A percentile compares a stretch with the other conserved stretches of the same genome.
phyloP scores from a whole-genome alignment of 1,139 yeast species.

The Taphrina wiesneri region DNA sequence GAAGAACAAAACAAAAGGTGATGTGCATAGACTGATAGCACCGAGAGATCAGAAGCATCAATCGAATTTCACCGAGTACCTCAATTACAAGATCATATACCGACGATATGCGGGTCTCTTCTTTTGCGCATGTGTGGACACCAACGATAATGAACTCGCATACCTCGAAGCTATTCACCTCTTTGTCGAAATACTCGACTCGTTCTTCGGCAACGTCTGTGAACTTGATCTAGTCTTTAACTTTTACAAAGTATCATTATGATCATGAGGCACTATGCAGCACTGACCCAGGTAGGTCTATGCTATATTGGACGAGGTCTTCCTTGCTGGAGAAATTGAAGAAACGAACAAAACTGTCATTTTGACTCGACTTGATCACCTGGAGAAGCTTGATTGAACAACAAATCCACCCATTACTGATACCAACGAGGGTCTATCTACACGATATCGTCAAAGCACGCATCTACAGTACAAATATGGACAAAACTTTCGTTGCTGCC shows the following conservation, averaged over 20 bases:
- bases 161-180: conserved; percentile 83
- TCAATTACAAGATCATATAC: conserved; percentile 70
- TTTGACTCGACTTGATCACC: conserved; percentile 54
- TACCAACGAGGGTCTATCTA: too few relatives aligned
- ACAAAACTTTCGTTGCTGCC: neutral
- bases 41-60: conserved; percentile 83
- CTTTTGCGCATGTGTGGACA: conserved; percentile 76
- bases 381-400: conserved; percentile 45
- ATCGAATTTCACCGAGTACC: conserved; percentile 75
- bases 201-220: conserved; percentile 86
- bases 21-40: conserved; percentile 78
- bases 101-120: conserved; percentile 89
- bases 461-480: neutral
- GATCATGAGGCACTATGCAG: neutral
- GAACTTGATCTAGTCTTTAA: conserved; percentile 87
- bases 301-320: conserved; percentile 70
- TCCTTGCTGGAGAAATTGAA: conserved; percentile 75
- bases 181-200: conserved; percentile 83
- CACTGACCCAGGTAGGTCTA: conserved; percentile 49
- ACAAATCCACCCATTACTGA: too few relatives aligned
- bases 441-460: neutral
- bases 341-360: conserved; percentile 66
- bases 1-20: conserved; percentile 56
- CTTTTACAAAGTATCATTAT: conserved; percentile 55
- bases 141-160: conserved; percentile 73